Percentiles rank a stretch among this genome's conserved stretches.
These are phyloP conservation scores for Lactarius sanguifluus DNA, from an alignment of 768 basidiomycete species.

Conservation along the genomic window DNA sequence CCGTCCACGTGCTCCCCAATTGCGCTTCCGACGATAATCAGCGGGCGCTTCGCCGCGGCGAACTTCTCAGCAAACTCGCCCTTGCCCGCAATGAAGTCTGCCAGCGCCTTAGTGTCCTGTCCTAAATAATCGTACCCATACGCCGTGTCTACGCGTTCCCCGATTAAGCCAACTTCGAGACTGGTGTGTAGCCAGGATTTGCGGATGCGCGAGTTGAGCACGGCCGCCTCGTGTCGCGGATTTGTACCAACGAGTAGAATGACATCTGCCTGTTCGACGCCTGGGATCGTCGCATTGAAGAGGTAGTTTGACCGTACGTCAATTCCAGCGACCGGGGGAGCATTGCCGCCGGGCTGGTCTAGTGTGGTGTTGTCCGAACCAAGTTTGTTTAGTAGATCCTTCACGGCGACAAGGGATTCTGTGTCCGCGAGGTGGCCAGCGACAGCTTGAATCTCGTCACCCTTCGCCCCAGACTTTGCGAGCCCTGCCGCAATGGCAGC, in stretches of 20 bases:
- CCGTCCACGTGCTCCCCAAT: slow-evolving; percentile 85
- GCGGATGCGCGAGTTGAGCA: slow-evolving; percentile 94
- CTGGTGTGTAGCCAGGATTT: slow-evolving; percentile 90
- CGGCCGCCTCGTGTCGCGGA: slow-evolving; percentile 95
- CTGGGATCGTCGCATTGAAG: slow-evolving; percentile 91
- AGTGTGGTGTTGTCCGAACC: slow-evolving; percentile 92
- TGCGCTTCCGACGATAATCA: slow-evolving; percentile 91
- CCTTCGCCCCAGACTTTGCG: slow-evolving; percentile 72
- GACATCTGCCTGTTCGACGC: slow-evolving; percentile 86
- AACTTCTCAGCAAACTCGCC: slow-evolving; percentile 82
- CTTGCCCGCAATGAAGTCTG: slow-evolving; percentile 76
- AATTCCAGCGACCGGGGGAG: slow-evolving; percentile 74
- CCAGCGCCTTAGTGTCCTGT: slow-evolving; percentile 66
- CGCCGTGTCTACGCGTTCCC: slow-evolving; percentile 85
- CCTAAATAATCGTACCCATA: slow-evolving; percentile 95
- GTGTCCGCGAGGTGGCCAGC: slow-evolving; percentile 93
- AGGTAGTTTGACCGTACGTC: slow-evolving; percentile 96
- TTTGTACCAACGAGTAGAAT: slow-evolving; percentile 96
- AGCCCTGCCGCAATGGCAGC: slow-evolving; percentile 77
- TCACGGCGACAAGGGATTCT: slow-evolving; percentile 89
- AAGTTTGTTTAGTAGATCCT: slow-evolving; percentile 88
- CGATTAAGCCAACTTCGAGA: slow-evolving; percentile 86
- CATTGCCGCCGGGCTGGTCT: slow-evolving; percentile 68
- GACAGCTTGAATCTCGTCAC: slow-evolving; percentile 92
- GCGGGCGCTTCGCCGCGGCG: slow-evolving; percentile 82